Base-by-base conservation (phyloP, 2,329 filamentous ascomycete species). In the Phialophora macrospora region DNA sequence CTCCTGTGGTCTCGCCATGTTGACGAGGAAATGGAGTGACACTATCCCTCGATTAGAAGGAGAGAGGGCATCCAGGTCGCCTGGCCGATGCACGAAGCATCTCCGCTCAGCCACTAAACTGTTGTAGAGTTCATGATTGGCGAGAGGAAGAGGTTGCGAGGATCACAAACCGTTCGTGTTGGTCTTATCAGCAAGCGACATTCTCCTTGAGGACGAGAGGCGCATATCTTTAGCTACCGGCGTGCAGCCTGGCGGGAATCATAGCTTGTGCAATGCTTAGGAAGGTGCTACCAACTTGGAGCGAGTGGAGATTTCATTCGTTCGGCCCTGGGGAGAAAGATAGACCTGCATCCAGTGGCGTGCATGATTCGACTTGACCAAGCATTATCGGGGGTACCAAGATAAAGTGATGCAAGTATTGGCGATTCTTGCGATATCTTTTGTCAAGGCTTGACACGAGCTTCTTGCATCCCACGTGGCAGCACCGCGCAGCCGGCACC, bases 41-140 rank as follows among this genome's bases (percentile, higher is more conserved):
- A 28, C 58, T 34, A 52, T 28, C 24, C 46, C 58, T 60, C 58
- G 46, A 60, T 2, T 26, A 41, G 58, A 49, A 60, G 58, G 58
- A 52, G 58, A 52, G 32, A 49, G 24, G 4, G n/a, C 17, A n/a
- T 12, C 26, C 38, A 49, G 17, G 44, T 17, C 5, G 14, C n/a
- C 24, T 58, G 9, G 55, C n/a, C 30, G 22, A 52, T 24, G 24
- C 14, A n/a, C 57, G 46, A 44, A 34, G 32, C 46, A 60, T 26
- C 28, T 14, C 57, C 46, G 57, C 46, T 54, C 32, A 51, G 46
- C 38, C 12, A 12, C 32, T 28, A 14, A 12, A 26, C 5, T n/a
- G 1, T 7, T 8, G 20, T 22, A 22, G 48, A 51, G 20, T 28
- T 26, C 48, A 14, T 30, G 14, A 44, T 60, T 51, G 58, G 44